Evolutionary conservation across 768 basidiomycete genomes (phyloP), one percentile per base, ranked within the genome.

Genomic region (Tricholoma furcatifolium): DNA sequence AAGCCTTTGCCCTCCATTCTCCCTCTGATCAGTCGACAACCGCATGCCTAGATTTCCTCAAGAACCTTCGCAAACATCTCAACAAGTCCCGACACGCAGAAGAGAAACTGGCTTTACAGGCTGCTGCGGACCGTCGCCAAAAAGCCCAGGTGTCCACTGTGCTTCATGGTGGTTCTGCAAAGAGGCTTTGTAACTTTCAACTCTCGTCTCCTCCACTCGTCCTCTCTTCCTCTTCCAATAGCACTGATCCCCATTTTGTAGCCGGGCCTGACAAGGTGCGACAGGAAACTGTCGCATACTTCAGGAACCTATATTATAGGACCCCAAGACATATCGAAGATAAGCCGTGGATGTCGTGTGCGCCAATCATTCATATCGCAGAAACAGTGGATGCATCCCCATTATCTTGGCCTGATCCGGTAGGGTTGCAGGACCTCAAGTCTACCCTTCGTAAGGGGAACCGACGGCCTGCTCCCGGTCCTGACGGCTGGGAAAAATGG

Each of bases 401-500:
- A 49, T 54, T 54, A 17, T n/a, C 7, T 8, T 54, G 53, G 53
- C 47, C 47, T 4, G 15, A 14, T 8, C 18, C 39, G 6, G 18
- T 34, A 12, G 15, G 9, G 3, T 21, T 54, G 1, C n/a, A 2
- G 3, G 27, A 48, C 12, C 31, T 54, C 21, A n/a, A 20, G 15
- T 10, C 42, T 4, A 17, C 51, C n/a, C 35, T 55, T 1, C 12
- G 41, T 1, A 43, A 21, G 10, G 54, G 49, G 0, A 55, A 55
- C 21, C 32, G 27, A 27, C 42, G 41, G 1, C 54, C 43, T 2
- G n/a, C 49, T 1, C 49, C 54, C 1, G 49, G 54, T 51, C 50
- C 31, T 55, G 49, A 43, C 39, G 20, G 2, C n/a, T n/a, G n/a
- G n/a, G n/a, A n/a, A n/a, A n/a, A n/a, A n/a, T n/a, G n/a, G n/a